phyloP scores from a whole-genome alignment of 2,329 filamentous ascomycete species.

The Lecanicillium sp. region DNA sequence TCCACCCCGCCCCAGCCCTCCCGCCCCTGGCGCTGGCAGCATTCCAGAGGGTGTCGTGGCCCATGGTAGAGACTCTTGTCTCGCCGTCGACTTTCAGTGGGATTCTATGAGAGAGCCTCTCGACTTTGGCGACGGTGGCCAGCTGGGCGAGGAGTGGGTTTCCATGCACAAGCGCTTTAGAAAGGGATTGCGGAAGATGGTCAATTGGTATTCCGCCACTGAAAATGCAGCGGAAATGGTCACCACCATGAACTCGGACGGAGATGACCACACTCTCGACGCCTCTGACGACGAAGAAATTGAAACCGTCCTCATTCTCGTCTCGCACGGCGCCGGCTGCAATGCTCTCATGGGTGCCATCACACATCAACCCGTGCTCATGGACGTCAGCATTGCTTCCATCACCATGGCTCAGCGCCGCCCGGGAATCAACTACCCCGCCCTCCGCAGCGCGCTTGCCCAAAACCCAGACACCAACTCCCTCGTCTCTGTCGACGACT shows the following conservation, averaged over 20 bases:
- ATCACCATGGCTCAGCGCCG: slow-evolving; percentile 79
- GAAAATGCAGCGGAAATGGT: slow-evolving; percentile 47
- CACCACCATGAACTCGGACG: slow-evolving; percentile 30
- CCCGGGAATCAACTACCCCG: slow-evolving; percentile 33
- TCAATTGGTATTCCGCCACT: slow-evolving; percentile 71
- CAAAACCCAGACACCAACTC: slow-evolving; percentile 14
- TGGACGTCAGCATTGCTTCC: slow-evolving; percentile 85
- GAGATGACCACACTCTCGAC: slow-evolving; percentile 26
- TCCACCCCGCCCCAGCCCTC: slow-evolving; percentile 74
- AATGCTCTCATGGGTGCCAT: slow-evolving; percentile 92
- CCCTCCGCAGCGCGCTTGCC: slow-evolving; percentile 25
- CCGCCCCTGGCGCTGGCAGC: slow-evolving; percentile 69
- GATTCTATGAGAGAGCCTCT: slow-evolving; percentile 77
- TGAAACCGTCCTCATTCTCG: slow-evolving; percentile 76
- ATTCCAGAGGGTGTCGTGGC: slow-evolving; percentile 86
- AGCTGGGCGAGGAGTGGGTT: slow-evolving; percentile 91
- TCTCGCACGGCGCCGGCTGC: slow-evolving; percentile 93
- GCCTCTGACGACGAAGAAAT: slow-evolving; percentile 44
- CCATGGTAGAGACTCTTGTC: slow-evolving; percentile 82
- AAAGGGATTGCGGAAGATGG: slow-evolving; percentile 67
- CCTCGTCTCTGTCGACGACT: slow-evolving; percentile 46
- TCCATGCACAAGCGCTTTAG: slow-evolving; percentile 90
- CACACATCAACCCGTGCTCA: slow-evolving; percentile 82
- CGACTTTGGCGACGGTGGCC: slow-evolving; percentile 81
- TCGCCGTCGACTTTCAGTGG: slow-evolving; percentile 90